Conservation (phyloP, 2,329 filamentous ascomycete genomes). For the Monosporascus sp. region DNA sequence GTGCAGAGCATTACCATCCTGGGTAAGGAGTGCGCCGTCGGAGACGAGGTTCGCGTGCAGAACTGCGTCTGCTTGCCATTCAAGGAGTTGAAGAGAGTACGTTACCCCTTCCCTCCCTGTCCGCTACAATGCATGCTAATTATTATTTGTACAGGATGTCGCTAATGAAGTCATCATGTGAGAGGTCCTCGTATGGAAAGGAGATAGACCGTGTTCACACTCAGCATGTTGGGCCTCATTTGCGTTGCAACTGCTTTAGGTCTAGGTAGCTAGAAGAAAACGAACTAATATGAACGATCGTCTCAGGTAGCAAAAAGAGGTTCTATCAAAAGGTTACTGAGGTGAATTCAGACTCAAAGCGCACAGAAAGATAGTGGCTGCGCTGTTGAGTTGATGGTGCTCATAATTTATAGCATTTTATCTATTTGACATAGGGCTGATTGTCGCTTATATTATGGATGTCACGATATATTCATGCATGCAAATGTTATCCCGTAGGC, state of each 20-base stretch:
- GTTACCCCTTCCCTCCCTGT: slow-evolving; percentile 27
- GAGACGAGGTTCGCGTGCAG: slow-evolving; percentile 91
- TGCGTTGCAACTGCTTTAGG: background rate
- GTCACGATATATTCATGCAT: no score
- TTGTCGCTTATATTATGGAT: no score
- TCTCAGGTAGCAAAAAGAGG: background rate
- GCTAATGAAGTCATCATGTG: slow-evolving; percentile 90
- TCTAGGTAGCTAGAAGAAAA: background rate
- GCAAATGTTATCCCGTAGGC: no score
- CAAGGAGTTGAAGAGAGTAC: slow-evolving; percentile 93
- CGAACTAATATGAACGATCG: background rate
- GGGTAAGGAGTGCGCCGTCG: slow-evolving; percentile 91
- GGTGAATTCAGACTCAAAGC: no score
- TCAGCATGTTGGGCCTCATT: background rate
- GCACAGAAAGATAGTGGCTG: no score
- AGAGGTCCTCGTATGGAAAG: slow-evolving; percentile 14
- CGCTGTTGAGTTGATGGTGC: no score
- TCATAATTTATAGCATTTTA: no score
- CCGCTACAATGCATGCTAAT: background rate
- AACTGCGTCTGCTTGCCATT: slow-evolving; percentile 97
- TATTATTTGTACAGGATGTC: slow-evolving; percentile 59
- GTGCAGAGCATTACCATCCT: slow-evolving; percentile 97
- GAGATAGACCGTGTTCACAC: background rate
- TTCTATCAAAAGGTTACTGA: background rate
- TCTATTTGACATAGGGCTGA: no score